These are phyloP conservation scores for Chimonanthus praecox DNA, from an alignment of 164 flowering plant species.

Conservation along the genomic window DNA sequence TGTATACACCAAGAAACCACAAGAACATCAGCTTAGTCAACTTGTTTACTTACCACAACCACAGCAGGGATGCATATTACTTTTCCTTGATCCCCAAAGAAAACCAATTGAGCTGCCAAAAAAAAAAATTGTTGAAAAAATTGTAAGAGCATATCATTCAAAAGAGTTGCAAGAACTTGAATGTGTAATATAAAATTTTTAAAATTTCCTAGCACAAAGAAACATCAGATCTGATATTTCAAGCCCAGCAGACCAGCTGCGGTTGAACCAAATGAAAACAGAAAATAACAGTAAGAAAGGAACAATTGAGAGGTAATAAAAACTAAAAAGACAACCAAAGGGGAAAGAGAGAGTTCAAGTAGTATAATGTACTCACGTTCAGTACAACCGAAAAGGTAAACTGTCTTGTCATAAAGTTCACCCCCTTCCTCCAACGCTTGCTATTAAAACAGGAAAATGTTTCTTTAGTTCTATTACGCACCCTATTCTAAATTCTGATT, in stretches of 20 bases:
- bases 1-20: neutral
- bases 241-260: neutral
- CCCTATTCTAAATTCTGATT: neutral
- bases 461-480: neutral
- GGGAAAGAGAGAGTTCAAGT: neutral
- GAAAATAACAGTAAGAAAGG: neutral
- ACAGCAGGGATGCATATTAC: conserved; percentile 73
- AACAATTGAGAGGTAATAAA: too few species aligned
- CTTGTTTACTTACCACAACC: conserved; percentile 70
- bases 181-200: neutral
- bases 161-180: neutral
- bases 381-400: conserved; percentile 80
- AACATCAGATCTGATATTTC: neutral
- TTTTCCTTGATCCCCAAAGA: conserved; percentile 44
- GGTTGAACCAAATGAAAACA: neutral
- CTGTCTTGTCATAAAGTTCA: conserved; percentile 61
- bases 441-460: conserved; percentile 28
- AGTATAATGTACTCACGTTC: conserved; percentile 63
- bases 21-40: neutral
- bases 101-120: conserved; percentile 80
- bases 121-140: neutral
- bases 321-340: too few species aligned
- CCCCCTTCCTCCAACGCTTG: conserved; percentile 94
- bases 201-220: neutral
- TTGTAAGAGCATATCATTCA: neutral